These are phyloP conservation scores for Leishmania braziliensis DNA, from an alignment of 208 protist species.

Conservation along the genomic window DNA sequence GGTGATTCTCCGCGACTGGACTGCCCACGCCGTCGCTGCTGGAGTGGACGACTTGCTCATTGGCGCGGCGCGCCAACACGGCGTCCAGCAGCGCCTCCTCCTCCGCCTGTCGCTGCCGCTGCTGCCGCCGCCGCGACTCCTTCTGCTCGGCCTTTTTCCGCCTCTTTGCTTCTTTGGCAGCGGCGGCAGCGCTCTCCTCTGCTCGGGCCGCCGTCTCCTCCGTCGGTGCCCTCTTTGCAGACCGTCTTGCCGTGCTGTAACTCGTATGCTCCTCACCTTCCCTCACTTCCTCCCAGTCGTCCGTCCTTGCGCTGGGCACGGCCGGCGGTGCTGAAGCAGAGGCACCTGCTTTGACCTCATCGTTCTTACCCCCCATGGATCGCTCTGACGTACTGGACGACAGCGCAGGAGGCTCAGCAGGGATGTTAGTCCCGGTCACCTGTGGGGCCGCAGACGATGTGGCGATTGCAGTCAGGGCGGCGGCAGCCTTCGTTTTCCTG, in stretches of 20 bases:
- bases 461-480: neutral
- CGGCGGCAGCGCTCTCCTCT: slow-evolving; percentile 3
- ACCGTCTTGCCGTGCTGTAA: neutral
- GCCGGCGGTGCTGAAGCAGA: neutral
- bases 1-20: slow-evolving; percentile 7
- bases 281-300: slow-evolving; percentile 32
- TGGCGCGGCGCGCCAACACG: slow-evolving; percentile 35
- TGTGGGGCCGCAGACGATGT: neutral
- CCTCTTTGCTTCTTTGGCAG: slow-evolving; percentile 22
- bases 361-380: neutral
- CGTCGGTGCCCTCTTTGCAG: neutral
- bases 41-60: slow-evolving; percentile 9
- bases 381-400: neutral
- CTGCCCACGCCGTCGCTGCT: neutral
- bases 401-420: neutral
- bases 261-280: slow-evolving; percentile 8
- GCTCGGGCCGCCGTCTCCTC: slow-evolving; percentile 3
- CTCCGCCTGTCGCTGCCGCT: slow-evolving; percentile 48
- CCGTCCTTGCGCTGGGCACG: neutral
- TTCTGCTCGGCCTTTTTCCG: slow-evolving; percentile 41
- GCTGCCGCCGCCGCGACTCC: slow-evolving; percentile 44
- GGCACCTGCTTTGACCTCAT: neutral
- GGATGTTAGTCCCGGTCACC: neutral
- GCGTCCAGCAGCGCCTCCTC: slow-evolving; percentile 79
- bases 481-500: neutral